Conservation (phyloP, 2,329 filamentous ascomycete species). For the Aspergillus bombycis region DNA sequence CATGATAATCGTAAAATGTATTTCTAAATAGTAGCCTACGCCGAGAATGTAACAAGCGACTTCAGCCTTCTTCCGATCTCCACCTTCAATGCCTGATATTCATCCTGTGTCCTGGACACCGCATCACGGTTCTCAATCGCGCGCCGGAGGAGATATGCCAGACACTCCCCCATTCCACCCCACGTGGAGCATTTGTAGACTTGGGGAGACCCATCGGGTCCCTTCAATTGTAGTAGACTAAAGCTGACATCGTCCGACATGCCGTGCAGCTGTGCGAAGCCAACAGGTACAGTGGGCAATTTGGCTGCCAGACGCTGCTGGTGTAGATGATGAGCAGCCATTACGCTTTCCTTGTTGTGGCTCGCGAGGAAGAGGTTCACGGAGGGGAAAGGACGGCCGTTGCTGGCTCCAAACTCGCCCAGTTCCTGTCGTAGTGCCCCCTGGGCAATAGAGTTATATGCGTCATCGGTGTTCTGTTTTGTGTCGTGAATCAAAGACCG, state of each 20-base stretch:
- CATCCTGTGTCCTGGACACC: conserved; percentile 54
- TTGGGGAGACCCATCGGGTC: conserved; percentile 38
- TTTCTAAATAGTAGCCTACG: neutral
- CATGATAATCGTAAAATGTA: neutral
- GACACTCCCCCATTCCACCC: conserved; percentile 69
- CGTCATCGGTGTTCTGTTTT: conserved; percentile 70
- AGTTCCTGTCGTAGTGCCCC: conserved; percentile 62
- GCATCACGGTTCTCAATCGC: conserved; percentile 65
- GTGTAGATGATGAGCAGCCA: conserved; percentile 54
- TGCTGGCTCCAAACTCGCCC: conserved; percentile 25
- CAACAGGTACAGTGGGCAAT: conserved; percentile 51
- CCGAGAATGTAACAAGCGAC: neutral
- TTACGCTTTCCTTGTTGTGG: conserved; percentile 77
- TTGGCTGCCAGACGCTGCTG: conserved; percentile 46
- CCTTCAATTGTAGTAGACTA: conserved; percentile 51
- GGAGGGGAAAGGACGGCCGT: conserved; percentile 52
- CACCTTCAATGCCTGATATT: conserved; percentile 34
- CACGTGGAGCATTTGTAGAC: conserved; percentile 62
- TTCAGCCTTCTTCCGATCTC: conserved; percentile 20
- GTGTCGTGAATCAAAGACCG: conserved; percentile 71
- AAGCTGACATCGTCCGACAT: conserved; percentile 66
- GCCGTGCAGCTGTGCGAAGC: conserved; percentile 61
- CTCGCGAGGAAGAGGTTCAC: conserved; percentile 74
- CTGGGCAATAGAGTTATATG: conserved; percentile 72
- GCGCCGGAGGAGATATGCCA: conserved; percentile 69